Base-by-base conservation (phyloP, 495 filamentous ascomycete species). In the Penicillium cinerascens region DNA sequence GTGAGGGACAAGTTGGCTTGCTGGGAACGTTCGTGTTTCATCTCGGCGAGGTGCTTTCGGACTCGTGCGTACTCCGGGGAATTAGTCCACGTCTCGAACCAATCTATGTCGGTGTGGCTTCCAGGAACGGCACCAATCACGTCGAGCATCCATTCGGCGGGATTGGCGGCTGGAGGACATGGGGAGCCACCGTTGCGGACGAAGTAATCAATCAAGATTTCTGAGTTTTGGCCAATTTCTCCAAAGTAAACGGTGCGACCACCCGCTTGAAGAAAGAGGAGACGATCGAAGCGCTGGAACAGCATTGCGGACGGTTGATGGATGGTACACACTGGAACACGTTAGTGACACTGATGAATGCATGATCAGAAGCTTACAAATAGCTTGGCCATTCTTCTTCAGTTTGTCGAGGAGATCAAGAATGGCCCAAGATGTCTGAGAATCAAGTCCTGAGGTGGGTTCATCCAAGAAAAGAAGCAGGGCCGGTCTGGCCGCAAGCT, bases 101-200 rank as follows among this genome's bases (percentile, higher is more conserved):
- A 96, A 64, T 95, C 87, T 37, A 45, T 15, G 4, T 49, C 44
- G 7, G 46, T 27, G 40, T 45, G 18, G 11, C 79, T 80, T 25
- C 86, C 87, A 3, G 90, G 89, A 0, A 88, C 87, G 18, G 88
- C 88, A 40, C 88, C 88, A 44, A 89, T 91, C 43, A 87, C 84
- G 25, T 93, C 89, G 18, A 96, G 73, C 80, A 96, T 95, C 82
- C 87, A 95, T 66, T 97, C 91, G 11, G 91, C 91, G 5, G 90
- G 90, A 40, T 78, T 97, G 17, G 89, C 88, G 10, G 83, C 78
- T 7, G 72, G 59, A 8, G 84, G 84, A 66, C 91, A 96, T 23
- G 78, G 67, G 13, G 75, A 67, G 4, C 83, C 86, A 21, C 89
- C 85, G 60, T 90, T 82, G 47, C 76, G 72, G 63, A 90, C 84